phyloP scores from a whole-genome alignment of 2,329 filamentous ascomycete species.

The Talaromyces funiculosus region DNA sequence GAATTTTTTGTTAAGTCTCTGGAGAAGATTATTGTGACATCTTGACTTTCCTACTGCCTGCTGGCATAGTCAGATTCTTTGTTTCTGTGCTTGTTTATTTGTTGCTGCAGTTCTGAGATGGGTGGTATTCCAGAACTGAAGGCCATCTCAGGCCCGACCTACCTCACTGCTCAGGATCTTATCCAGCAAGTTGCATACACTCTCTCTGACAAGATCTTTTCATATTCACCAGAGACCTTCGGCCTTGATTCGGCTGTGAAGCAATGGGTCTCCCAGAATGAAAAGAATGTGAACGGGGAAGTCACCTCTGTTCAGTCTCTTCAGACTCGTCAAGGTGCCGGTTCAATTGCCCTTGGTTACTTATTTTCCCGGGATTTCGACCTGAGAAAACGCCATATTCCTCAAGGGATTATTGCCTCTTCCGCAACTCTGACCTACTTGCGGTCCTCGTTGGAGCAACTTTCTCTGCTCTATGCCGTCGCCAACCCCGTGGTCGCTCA shows the following conservation, averaged over 20 bases:
- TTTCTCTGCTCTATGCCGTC: constrained; percentile 83
- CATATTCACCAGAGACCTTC: constrained; percentile 90
- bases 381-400: constrained; percentile 80
- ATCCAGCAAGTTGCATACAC: constrained; percentile 95
- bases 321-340: constrained; percentile 83
- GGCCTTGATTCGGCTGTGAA: constrained; percentile 80
- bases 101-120: background rate
- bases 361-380: constrained; percentile 98
- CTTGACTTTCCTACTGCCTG: background rate
- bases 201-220: constrained; percentile 94
- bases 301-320: constrained; percentile 70
- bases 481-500: constrained; percentile 91
- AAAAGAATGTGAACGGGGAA: constrained; percentile 77
- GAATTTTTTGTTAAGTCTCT: background rate
- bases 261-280: constrained; percentile 64
- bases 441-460: constrained; percentile 79
- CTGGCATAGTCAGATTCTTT: background rate
- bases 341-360: constrained; percentile 87
- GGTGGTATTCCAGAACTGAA: constrained; percentile 37
- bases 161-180: constrained; percentile 85
- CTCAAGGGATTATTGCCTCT: constrained; percentile 83
- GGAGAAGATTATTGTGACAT: background rate
- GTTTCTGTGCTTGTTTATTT: background rate
- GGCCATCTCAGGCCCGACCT: constrained; percentile 76
- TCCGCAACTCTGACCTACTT: constrained; percentile 76